These are phyloP conservation scores for Solanum arcanum DNA, from an alignment of 257 asterid species.

Conservation along the genomic window DNA sequence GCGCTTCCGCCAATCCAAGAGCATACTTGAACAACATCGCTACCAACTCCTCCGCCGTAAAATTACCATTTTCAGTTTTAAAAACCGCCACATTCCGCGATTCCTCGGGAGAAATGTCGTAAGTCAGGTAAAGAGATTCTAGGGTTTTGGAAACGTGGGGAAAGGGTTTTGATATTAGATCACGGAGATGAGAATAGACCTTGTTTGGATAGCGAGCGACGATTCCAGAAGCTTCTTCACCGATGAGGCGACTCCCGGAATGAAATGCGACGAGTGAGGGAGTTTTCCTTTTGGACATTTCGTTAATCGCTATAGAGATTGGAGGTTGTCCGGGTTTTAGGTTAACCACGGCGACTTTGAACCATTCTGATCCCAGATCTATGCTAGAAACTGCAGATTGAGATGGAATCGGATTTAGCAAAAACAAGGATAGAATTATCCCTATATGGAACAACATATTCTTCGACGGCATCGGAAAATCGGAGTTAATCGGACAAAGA, in stretches of 20 bases:
- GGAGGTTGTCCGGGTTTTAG: constrained; percentile 91
- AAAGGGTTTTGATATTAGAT: constrained; percentile 59
- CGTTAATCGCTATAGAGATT: constrained; percentile 87
- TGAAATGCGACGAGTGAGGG: constrained; percentile 78
- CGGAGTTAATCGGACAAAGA: background rate
- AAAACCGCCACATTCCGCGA: constrained; percentile 39
- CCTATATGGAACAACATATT: constrained; percentile 23
- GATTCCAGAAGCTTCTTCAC: constrained; percentile 78
- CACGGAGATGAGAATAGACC: constrained; percentile 64
- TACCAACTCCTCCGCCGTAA: constrained; percentile 82
- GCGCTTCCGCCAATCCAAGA: constrained; percentile 60
- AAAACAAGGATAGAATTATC: constrained; percentile 26
- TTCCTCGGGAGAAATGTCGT: constrained; percentile 36
- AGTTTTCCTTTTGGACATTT: constrained; percentile 95
- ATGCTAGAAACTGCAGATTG: constrained; percentile 90
- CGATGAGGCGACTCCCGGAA: constrained; percentile 61
- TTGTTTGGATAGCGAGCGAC: constrained; percentile 80
- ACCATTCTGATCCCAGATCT: constrained; percentile 98
- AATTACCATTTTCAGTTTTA: constrained; percentile 32
- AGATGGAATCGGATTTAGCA: constrained; percentile 21
- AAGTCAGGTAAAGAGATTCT: constrained; percentile 30
- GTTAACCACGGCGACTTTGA: constrained; percentile 91
- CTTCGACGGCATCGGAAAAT: background rate
- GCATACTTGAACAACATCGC: constrained; percentile 82
- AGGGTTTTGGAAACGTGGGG: constrained; percentile 16